A percentile compares a stretch with the other conserved stretches of the same genome.
Evolutionary conservation across 768 basidiomycete species (phyloP).

Genomic region (Tulasnella sp.): DNA sequence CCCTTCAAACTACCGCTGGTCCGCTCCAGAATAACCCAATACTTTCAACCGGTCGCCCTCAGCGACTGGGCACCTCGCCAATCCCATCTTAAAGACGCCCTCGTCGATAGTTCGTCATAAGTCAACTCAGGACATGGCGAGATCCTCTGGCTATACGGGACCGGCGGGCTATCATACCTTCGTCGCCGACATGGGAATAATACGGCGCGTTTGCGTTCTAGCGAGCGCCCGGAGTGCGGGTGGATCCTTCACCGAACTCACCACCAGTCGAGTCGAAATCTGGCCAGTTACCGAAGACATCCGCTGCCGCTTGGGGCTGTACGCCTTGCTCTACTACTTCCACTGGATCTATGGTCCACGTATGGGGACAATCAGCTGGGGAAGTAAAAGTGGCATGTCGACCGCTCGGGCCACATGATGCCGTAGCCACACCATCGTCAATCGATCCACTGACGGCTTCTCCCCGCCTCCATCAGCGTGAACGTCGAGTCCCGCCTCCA

Average conservation of each 20-base stretch:
- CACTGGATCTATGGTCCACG: background rate
- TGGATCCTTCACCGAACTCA: background rate
- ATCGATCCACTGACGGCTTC: background rate
- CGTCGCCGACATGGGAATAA: background rate
- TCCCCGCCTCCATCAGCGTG: background rate
- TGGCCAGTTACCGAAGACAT: background rate
- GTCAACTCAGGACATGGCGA: background rate
- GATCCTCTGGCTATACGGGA: background rate
- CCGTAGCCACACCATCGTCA: no score
- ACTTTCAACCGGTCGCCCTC: background rate
- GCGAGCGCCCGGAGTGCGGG: background rate
- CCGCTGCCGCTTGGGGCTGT: background rate
- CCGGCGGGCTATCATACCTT: background rate
- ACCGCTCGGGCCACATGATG: no score
- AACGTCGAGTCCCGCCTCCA: background rate
- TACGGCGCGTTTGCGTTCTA: constrained; percentile 9
- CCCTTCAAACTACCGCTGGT: background rate
- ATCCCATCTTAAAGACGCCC: background rate
- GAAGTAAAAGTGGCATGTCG: no score
- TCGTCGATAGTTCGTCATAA: background rate
- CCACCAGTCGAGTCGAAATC: background rate
- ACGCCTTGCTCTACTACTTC: no score
- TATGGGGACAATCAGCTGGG: no score
- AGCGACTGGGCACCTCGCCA: background rate
- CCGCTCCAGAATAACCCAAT: background rate